Percentiles rank a stretch among this genome's conserved stretches.
phyloP scores from a whole-genome alignment of 1,284 basidiomycete species.

The Puccinia novopanici region DNA sequence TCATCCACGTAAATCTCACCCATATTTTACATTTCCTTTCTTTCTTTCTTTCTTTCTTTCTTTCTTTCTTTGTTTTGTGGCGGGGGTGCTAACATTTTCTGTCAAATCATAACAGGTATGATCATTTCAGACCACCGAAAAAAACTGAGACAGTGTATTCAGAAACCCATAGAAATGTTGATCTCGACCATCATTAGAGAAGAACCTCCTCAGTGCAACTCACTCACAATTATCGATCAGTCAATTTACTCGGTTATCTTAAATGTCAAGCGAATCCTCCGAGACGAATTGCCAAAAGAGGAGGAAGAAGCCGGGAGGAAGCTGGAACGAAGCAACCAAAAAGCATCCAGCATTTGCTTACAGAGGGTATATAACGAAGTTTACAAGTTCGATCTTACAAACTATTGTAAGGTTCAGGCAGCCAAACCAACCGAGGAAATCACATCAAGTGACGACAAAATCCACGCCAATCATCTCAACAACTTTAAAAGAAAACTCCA shows the following conservation, averaged over 20 bases:
- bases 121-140: background rate
- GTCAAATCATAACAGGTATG: background rate
- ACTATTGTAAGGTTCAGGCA: background rate
- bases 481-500: background rate
- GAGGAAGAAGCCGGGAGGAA: background rate
- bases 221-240: background rate
- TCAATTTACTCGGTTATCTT: constrained; percentile 12
- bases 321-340: background rate
- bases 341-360: background rate
- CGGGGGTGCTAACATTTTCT: background rate
- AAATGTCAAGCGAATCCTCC: background rate
- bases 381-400: constrained; percentile 7
- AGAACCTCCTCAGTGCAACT: background rate
- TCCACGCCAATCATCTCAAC: constrained; percentile 1
- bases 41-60: background rate
- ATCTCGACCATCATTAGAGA: background rate
- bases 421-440: background rate
- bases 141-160: background rate
- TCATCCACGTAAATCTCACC: constrained; percentile 6
- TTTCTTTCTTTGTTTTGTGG: background rate
- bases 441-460: background rate
- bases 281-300: background rate
- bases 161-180: background rate
- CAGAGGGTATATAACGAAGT: constrained; percentile 25
- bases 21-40: too few relatives aligned